These are phyloP conservation scores for Aspergillus ellipticus DNA, from an alignment of 495 filamentous ascomycete genomes.

Conservation along the genomic window DNA sequence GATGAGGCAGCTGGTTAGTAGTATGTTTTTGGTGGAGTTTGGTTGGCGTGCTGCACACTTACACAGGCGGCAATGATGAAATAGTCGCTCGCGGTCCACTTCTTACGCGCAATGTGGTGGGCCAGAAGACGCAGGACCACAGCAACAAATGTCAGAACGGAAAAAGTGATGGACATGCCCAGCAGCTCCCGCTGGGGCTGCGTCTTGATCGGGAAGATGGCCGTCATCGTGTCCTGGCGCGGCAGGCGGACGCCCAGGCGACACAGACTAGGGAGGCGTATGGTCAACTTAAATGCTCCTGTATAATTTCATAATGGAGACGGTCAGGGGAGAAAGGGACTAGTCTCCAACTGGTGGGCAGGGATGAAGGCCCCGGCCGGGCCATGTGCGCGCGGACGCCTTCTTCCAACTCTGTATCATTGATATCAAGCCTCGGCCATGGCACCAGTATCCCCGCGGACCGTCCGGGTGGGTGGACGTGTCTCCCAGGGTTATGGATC, in stretches of 20 bases:
- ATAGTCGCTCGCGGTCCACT: conserved; percentile 17
- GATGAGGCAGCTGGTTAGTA: no score
- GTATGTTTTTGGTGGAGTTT: neutral
- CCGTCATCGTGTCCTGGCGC: conserved; percentile 2
- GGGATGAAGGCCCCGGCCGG: no score
- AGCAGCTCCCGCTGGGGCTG: conserved; percentile 9
- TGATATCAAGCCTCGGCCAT: no score
- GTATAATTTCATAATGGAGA: no score
- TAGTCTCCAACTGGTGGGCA: no score
- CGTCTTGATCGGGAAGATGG: conserved; percentile 15
- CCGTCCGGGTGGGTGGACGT: no score
- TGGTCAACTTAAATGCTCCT: conserved; percentile 3
- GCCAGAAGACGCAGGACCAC: conserved; percentile 13
- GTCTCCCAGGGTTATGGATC: no score
- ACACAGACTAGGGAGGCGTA: neutral
- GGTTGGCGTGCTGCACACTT: neutral
- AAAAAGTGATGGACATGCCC: conserved; percentile 10
- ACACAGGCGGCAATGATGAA: conserved; percentile 17
- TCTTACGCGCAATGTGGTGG: conserved; percentile 16
- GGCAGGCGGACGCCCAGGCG: no score
- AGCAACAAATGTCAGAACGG: conserved; percentile 10
- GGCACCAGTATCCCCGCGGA: no score
- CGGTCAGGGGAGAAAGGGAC: no score
- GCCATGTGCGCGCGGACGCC: no score
- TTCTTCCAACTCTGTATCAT: no score